Percentiles rank a stretch among this genome's conserved stretches.
Evolutionary conservation across 441 rosid genomes (phyloP).

Genomic region (Rhodomyrtus psidioides): DNA sequence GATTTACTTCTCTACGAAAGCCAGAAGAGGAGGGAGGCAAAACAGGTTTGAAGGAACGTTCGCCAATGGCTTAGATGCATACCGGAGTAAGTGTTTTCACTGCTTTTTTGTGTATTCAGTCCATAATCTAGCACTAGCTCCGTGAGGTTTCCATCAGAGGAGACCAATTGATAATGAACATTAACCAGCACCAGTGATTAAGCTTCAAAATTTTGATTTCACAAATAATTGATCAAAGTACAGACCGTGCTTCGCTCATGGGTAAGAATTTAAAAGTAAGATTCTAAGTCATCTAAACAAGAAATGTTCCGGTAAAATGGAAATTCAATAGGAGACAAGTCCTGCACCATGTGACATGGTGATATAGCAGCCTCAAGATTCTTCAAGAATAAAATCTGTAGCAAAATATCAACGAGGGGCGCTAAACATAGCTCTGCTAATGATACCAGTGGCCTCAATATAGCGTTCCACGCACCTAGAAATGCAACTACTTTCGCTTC

Average conservation of each 20-base stretch:
- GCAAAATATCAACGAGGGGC: slow-evolving; percentile 22
- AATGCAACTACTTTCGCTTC: slow-evolving; percentile 86
- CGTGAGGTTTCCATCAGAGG: not conserved
- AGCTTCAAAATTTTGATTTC: not conserved
- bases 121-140: not conserved
- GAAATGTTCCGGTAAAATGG: not conserved
- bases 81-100: slow-evolving; percentile 11
- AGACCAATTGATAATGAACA: not conserved
- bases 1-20: slow-evolving; percentile 3
- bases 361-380: not conserved
- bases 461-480: slow-evolving; percentile 95
- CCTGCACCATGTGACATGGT: not conserved
- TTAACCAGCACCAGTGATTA: not conserved
- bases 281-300: not conserved
- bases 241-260: not conserved
- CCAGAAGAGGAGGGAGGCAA: slow-evolving; percentile 6
- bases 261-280: not conserved
- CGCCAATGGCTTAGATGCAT: slow-evolving; percentile 11
- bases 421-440: slow-evolving; percentile 57
- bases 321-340: not conserved
- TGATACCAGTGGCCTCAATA: slow-evolving; percentile 79
- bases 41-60: not conserved
- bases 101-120: not conserved
- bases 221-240: not conserved
- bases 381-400: not conserved